Percentiles rank a stretch among this genome's conserved stretches.
These are phyloP conservation scores for Sclerotinia trifoliorum DNA, from an alignment of 2,329 filamentous ascomycete genomes.

Conservation along the genomic window DNA sequence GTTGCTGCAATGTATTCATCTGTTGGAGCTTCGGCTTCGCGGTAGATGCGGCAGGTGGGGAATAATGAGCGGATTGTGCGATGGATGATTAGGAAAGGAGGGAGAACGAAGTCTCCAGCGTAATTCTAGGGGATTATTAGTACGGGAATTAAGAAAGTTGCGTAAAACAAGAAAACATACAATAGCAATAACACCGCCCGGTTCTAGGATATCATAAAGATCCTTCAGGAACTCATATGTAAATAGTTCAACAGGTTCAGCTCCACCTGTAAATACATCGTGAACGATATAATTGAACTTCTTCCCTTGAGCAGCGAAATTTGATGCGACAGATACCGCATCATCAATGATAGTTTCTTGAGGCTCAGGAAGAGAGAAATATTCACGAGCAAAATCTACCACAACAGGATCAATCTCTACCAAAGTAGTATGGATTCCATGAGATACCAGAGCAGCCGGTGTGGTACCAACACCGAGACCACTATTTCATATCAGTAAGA, in stretches of 20 bases:
- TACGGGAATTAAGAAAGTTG: background rate
- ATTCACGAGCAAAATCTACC: conserved; percentile 75
- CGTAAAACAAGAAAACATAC: conserved; percentile 48
- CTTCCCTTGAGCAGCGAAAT: conserved; percentile 43
- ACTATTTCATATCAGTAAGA: conserved; percentile 44
- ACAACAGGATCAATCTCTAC: conserved; percentile 94
- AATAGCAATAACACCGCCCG: conserved; percentile 82
- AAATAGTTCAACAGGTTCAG: conserved; percentile 85
- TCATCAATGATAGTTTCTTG: conserved; percentile 81
- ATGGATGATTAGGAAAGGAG: conserved; percentile 74
- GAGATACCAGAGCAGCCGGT: conserved; percentile 78
- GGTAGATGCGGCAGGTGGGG: conserved; percentile 86
- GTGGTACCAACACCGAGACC: conserved; percentile 92
- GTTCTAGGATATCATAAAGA: conserved; percentile 68
- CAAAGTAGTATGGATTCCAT: conserved; percentile 89
- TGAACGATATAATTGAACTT: conserved; percentile 92
- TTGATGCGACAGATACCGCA: conserved; percentile 67
- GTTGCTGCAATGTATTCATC: conserved; percentile 48
- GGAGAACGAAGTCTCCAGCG: conserved; percentile 79
- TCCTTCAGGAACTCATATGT: conserved; percentile 78
- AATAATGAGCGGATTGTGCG: conserved; percentile 82
- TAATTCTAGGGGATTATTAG: conserved; percentile 66
- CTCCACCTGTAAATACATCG: conserved; percentile 96
- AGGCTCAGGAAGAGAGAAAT: conserved; percentile 76
- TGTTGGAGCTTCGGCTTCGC: conserved; percentile 63